Base-by-base conservation (phyloP, 495 filamentous ascomycete genomes). In the Podospora pseudoanserina region DNA sequence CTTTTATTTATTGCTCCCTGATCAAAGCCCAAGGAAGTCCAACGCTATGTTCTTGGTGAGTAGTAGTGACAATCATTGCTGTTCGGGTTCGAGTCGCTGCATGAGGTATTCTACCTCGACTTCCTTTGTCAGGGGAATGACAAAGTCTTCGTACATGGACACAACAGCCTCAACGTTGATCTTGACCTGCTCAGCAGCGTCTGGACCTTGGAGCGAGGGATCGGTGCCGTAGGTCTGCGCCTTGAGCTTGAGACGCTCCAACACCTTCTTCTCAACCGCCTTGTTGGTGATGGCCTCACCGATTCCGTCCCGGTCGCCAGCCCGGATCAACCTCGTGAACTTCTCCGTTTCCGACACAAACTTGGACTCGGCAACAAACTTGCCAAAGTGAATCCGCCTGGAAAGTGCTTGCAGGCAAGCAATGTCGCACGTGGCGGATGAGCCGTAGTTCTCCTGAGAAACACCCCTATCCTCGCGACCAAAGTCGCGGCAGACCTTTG, bases 351-450 rank as follows among this genome's bases (percentile, higher is more conserved):
- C 92, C 67, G 90, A 87, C 72, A 85, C 87, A 78, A 97, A 99
- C 83, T 99, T 99, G n/a, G 91, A 89, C 83, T 99, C 96, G 13
- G 96, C 96, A 4, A 99, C 96, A 74, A 97, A 97, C 83, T 97
- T 99, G 66, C 96, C 96, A 79, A 97, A 99, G 78, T 99, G 96
- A 69, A 99, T 92, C 60, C 96, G 85, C 19, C 94, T 85, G 57
- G 93, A 97, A 13, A 99, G 82, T 18, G 96, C 92, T 82, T 99
- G 96, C 63, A 99, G 81, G 74, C 91, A 94, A 34, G 85, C 83
- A 34, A 99, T 95, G 79, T 99, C 96, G 77, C 89, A 91, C 0
- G 92, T 96, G 0, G 93, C 95, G 5, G 94, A 84, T 0, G 92
- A 96, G 2, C 96, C 96, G 78, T 97, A 99, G 78, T 98, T 97